Conservation (phyloP, 768 basidiomycete genomes). For the Agrocybe praecox region DNA sequence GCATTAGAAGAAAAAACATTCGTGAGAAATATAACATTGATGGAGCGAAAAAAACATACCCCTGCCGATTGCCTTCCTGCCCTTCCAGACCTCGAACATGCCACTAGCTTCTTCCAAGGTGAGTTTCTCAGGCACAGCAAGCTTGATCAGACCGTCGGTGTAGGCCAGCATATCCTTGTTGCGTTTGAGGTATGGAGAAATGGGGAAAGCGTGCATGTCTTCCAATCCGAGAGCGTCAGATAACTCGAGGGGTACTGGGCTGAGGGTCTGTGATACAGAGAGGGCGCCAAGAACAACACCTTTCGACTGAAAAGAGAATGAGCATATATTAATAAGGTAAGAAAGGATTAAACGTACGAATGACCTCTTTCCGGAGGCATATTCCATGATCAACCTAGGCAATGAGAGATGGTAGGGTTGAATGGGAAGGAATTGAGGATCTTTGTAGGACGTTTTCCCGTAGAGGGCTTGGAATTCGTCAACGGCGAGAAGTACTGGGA, state of each 20-base stretch:
- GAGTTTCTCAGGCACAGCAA: conserved; percentile 56
- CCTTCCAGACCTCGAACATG: conserved; percentile 78
- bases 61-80: conserved; percentile 40
- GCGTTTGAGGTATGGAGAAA: conserved; percentile 60
- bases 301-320: conserved; percentile 43
- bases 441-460: conserved; percentile 65
- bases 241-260: conserved; percentile 64
- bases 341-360: conserved; percentile 54
- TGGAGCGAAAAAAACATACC: conserved; percentile 12
- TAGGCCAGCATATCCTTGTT: conserved; percentile 52
- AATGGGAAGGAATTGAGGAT: conserved; percentile 70
- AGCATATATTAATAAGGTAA: neutral
- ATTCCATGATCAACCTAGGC: conserved; percentile 79
- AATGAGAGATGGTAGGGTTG: conserved; percentile 79
- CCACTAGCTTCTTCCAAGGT: conserved; percentile 69
- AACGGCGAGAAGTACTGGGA: conserved; percentile 80
- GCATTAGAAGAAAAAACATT: neutral
- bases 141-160: conserved; percentile 44
- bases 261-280: conserved; percentile 60
- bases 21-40: neutral
- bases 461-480: conserved; percentile 90
- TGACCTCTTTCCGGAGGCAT: conserved; percentile 63
- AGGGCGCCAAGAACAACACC: conserved; percentile 78
- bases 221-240: conserved; percentile 51
- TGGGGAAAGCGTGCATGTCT: conserved; percentile 22